Conservation (phyloP, 805 yeast species). For the Teunomyces aglyptinius region DNA sequence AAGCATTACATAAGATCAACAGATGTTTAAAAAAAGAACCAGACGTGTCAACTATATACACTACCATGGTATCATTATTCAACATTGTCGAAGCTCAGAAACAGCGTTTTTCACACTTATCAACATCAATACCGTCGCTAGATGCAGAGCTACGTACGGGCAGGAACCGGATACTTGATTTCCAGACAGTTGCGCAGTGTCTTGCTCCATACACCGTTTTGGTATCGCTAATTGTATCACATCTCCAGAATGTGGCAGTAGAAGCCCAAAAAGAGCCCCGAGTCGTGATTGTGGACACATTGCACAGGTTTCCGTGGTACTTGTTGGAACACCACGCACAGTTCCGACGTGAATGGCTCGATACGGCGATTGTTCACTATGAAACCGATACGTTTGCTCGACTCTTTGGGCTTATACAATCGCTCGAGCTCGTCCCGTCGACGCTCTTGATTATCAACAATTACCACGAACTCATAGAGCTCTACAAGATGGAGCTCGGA, state of each 20-base stretch:
- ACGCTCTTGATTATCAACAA: constrained; percentile 27
- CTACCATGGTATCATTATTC: constrained; percentile 31
- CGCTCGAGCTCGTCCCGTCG: constrained; percentile 6
- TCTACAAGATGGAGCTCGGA: constrained; percentile 32
- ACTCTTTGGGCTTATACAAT: constrained; percentile 20
- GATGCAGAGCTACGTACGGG: constrained; percentile 23
- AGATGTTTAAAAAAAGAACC: neutral
- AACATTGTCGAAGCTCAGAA: constrained; percentile 25
- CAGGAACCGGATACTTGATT: constrained; percentile 29
- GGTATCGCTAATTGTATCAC: constrained; percentile 26
- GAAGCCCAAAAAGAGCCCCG: constrained; percentile 4
- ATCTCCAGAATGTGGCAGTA: constrained; percentile 13
- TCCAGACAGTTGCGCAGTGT: constrained; percentile 38
- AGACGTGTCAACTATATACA: neutral
- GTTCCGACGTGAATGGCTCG: constrained; percentile 22
- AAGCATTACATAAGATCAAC: too few relatives aligned
- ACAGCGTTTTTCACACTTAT: constrained; percentile 23
- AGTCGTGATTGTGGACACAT: constrained; percentile 32
- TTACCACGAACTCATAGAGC: constrained; percentile 36
- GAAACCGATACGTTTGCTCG: constrained; percentile 27
- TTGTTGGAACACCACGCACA: constrained; percentile 17
- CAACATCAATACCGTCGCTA: constrained; percentile 27
- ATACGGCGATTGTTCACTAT: constrained; percentile 13
- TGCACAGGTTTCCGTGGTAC: constrained; percentile 30
- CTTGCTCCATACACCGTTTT: constrained; percentile 18